Base-by-base conservation (phyloP, 331 rosid species). In the Spiraea crenata region DNA sequence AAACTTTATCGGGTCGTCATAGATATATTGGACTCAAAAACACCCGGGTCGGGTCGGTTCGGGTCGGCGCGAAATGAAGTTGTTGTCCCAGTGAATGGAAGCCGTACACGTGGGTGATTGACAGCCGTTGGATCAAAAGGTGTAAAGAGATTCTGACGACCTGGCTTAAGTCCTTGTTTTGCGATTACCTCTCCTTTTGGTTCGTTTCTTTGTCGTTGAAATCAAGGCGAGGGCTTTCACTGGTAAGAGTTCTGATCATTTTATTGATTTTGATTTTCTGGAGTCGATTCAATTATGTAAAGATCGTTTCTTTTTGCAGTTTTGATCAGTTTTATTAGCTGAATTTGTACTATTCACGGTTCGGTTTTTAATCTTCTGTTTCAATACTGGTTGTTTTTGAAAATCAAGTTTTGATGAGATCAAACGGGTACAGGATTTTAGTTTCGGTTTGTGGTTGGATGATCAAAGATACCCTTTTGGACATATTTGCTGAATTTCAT, bases 1-100 rank as follows among this genome's bases (percentile, higher is more conserved):
- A 50, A 50, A 11, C 61, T 57, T 73, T 78, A 78, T 77, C 81
- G 61, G 77, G 64, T 72, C 54, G 52, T 5, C 31, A 15, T 45
- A n/a, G n/a, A n/a, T n/a, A 65, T 48, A 38, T 55, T 25, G 35
- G 55, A 4, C 44, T 14, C 4, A 7, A 11, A 14, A 3, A 7
- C 31, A 25, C 31, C 35, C 65, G 74, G 74, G 74, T 70, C 74
- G 56, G 74, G 16, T 56, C 20, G 56, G 74, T 10, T 56, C 20
- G 31, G 31, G 31, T 25, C 31, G 9, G 19, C 12, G 40, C 5
- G 15, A 60, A 35, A 5, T 0, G 20, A 14, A 6, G 10, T 12
- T 13, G 7, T 0, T 59, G 55, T 1, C 6, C 0, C 0, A 0
- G 5, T 1, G 44, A 48, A 9, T 63, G 1, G 3, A 8, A 5